Conservation (phyloP, 805 yeast species). For the Saccharomycopsis olivae region DNA sequence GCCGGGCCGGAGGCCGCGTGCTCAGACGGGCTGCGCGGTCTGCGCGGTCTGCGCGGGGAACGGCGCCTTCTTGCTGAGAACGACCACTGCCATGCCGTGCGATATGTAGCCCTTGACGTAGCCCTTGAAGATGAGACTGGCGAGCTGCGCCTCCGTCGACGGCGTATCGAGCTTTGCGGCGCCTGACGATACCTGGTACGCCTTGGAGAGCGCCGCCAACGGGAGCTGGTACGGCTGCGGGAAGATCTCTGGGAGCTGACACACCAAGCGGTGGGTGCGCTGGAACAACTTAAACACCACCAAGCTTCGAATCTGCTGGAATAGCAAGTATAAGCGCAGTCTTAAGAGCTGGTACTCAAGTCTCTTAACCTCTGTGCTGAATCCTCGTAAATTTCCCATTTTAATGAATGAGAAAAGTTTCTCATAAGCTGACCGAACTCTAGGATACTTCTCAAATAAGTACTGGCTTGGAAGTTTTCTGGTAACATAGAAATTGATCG, state of each 20-base stretch:
- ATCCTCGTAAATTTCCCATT: constrained; percentile 46
- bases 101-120: constrained; percentile 72
- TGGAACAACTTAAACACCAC: constrained; percentile 44
- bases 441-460: constrained; percentile 28
- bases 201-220: constrained; percentile 33
- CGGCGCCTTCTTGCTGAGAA: constrained; percentile 62
- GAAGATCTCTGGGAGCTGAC: constrained; percentile 19
- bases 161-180: constrained; percentile 27
- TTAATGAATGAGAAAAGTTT: constrained; percentile 38
- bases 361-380: constrained; percentile 33
- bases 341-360: constrained; percentile 43
- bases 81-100: constrained; percentile 62
- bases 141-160: constrained; percentile 58
- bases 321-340: constrained; percentile 49
- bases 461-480: constrained; percentile 35
- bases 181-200: constrained; percentile 27
- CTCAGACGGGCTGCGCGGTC: not conserved
- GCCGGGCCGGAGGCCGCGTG: no score
- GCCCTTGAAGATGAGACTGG: constrained; percentile 51
- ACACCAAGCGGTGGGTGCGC: constrained; percentile 24
- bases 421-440: constrained; percentile 32
- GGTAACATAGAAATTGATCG: constrained; percentile 43
- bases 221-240: constrained; percentile 20
- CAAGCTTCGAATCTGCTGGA: constrained; percentile 40
- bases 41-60: constrained; percentile 38